phyloP scores from a whole-genome alignment of 139 green algal genomes.

The Dunaliella primolecta region DNA sequence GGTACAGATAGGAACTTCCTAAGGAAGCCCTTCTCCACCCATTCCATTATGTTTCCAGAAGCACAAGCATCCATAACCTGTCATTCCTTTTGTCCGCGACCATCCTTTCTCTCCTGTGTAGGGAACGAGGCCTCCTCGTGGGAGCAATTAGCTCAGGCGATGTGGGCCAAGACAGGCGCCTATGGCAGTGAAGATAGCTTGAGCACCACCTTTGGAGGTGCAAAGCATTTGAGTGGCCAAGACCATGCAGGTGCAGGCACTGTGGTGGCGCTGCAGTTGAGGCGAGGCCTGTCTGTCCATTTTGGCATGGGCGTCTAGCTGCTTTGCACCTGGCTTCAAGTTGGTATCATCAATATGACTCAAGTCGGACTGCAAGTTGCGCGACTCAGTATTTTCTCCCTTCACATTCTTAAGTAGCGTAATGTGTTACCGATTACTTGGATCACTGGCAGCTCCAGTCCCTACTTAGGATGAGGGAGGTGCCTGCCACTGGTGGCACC shows the following conservation, averaged over 20 bases:
- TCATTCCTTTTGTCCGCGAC: neutral
- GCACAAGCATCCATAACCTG: neutral
- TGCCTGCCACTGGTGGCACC: too few relatives aligned
- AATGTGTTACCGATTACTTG: too few relatives aligned
- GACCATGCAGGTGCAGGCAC: constrained; percentile 20
- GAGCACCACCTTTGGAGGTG: constrained; percentile 22
- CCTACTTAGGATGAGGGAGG: too few relatives aligned
- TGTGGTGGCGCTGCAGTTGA: constrained; percentile 28
- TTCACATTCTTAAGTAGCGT: too few relatives aligned
- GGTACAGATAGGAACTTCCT: too few relatives aligned
- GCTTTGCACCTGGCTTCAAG: too few relatives aligned
- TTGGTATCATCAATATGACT: too few relatives aligned
- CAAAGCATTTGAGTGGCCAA: constrained; percentile 33
- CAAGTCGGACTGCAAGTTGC: too few relatives aligned
- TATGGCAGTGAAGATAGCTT: neutral
- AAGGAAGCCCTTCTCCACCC: too few relatives aligned
- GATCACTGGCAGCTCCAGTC: too few relatives aligned
- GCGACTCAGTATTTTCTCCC: too few relatives aligned
- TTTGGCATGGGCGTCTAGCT: neutral
- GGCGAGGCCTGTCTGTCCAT: constrained; percentile 13
- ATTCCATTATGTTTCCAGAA: too few relatives aligned
- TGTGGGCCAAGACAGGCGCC: neutral
- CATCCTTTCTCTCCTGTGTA: neutral
- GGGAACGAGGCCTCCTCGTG: constrained; percentile 19
- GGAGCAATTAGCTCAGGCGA: constrained; percentile 10